Percentiles rank a stretch among this genome's conserved stretches.
Conservation (phyloP, 805 yeast species). For the Teunomyces lycoperdinae region DNA sequence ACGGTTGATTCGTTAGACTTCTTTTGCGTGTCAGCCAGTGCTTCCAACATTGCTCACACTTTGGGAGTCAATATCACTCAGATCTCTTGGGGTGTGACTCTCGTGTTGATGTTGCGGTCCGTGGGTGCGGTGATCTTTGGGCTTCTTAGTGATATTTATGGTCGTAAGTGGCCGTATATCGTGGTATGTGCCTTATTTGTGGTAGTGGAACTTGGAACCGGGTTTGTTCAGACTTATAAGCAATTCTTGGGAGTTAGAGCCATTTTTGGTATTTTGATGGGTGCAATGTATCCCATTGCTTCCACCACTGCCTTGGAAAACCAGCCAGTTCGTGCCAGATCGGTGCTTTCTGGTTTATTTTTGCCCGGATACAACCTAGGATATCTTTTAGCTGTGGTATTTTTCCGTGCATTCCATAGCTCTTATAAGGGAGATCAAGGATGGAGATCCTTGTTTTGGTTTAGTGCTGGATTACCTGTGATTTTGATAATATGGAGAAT, state of each 20-base stretch:
- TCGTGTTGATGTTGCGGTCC: slow-evolving; percentile 25
- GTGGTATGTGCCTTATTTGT: slow-evolving; percentile 17
- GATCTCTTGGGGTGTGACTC: slow-evolving; percentile 24
- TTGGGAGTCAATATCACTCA: slow-evolving; percentile 15
- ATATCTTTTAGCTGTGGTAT: slow-evolving; percentile 20
- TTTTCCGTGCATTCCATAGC: slow-evolving; percentile 19
- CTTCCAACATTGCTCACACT: slow-evolving; percentile 16
- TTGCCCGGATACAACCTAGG: slow-evolving; percentile 28
- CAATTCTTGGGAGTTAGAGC: slow-evolving; percentile 25
- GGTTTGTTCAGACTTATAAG: slow-evolving; percentile 19
- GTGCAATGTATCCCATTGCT: slow-evolving; percentile 23
- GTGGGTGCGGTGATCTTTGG: slow-evolving; percentile 25
- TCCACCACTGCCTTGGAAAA: slow-evolving; percentile 20
- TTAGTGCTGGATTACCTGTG: slow-evolving; percentile 23
- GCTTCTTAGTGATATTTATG: slow-evolving; percentile 21
- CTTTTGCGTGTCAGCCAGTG: slow-evolving; percentile 21
- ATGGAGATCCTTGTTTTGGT: slow-evolving; percentile 27
- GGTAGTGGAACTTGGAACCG: slow-evolving; percentile 22
- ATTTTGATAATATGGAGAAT: slow-evolving; percentile 19
- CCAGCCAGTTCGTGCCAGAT: slow-evolving; percentile 18
- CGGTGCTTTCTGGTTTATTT: slow-evolving; percentile 22
- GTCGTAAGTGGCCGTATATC: slow-evolving; percentile 23
- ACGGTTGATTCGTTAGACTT: slow-evolving; percentile 25
- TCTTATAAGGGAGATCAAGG: slow-evolving; percentile 12
- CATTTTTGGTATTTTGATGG: slow-evolving; percentile 24